Conservation (phyloP, 306 rosid genomes). For the Cyclanthera cordifolia region DNA sequence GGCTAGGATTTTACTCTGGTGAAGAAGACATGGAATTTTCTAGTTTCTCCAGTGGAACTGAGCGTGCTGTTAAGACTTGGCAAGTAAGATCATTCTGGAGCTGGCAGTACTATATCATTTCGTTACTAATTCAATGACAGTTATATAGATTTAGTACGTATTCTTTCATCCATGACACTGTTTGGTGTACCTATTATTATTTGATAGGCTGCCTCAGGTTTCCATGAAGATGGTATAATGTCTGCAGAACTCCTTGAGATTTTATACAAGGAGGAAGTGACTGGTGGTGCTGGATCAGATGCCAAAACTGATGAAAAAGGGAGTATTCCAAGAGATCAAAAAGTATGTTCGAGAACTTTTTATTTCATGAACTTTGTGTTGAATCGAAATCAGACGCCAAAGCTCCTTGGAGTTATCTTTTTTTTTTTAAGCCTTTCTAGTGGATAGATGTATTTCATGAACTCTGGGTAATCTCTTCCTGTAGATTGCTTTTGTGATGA, state of each 20-base stretch:
- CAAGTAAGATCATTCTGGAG: constrained; percentile 44
- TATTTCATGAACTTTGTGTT: background rate
- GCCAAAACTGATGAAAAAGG: constrained; percentile 15
- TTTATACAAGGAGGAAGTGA: constrained; percentile 26
- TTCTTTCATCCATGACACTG: background rate
- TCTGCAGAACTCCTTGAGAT: constrained; percentile 62
- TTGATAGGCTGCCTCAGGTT: constrained; percentile 48
- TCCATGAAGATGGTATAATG: constrained; percentile 74
- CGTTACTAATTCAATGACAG: background rate
- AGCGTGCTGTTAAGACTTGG: constrained; percentile 94
- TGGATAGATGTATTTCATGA: background rate
- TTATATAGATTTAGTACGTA: background rate
- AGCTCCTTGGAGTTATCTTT: background rate
- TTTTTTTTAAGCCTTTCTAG: background rate
- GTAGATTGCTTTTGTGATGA: too few species aligned
- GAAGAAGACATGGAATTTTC: constrained; percentile 86
- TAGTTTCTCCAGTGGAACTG: constrained; percentile 75
- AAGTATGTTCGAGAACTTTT: constrained; percentile 30
- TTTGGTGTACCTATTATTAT: background rate
- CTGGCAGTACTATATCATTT: background rate
- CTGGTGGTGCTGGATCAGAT: constrained; percentile 21
- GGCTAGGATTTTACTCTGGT: constrained; percentile 77
- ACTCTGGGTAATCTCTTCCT: too few species aligned
- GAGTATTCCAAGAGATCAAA: constrained; percentile 16
- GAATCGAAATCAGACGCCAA: background rate